Base-by-base conservation (phyloP, 1,139 yeast species). In the Ogataea hybrid region DNA sequence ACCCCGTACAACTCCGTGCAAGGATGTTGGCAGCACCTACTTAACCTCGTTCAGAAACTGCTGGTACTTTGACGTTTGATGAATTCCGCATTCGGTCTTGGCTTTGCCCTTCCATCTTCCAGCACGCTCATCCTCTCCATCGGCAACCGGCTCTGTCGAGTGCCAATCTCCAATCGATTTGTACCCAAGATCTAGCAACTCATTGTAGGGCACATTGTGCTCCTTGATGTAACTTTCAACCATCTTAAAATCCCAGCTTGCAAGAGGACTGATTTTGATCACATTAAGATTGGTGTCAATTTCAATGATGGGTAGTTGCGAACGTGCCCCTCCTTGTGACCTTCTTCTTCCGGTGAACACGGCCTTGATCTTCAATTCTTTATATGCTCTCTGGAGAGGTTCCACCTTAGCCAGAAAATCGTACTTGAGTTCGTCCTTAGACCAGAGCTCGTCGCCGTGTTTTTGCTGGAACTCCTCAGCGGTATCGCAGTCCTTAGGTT, bases 61-160 rank as follows among this genome's bases (percentile, higher is more conserved):
- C 0, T 86, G 78, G 60, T 83, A 89, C 49, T 84, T 75, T 28
- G 82, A 75, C 2, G 89, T 77, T 53, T 82, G 84, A 59, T 92
- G 98, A 44, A 92, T 89, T 2, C 98, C 98, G 65, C 98, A 92
- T 62, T 92, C 98, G 0, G 96, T 88, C 68, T 92, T 92, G 5
- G 80, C 75, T 62, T 84, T 77, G 2, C 97, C 97, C 70, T 85
- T 84, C 98, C 98, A 92, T 56, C 98, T 77, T 1, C 98, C 98
- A 23, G 95, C 80, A 53, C 98, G 77, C 62, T 92, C 98, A 60
- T 90, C 97, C 59, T 88, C 97, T 5, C 94, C 96, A 36, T 85
- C 96, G 9, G 70, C 77, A 9, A 88, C 95, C 1, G 97, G 97
- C 30, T 68, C 79, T 0, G 98, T 92, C 1, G 96, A 86, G 64